Conservation (phyloP, 2,329 filamentous ascomycete species). For the Aspergillus niger region DNA sequence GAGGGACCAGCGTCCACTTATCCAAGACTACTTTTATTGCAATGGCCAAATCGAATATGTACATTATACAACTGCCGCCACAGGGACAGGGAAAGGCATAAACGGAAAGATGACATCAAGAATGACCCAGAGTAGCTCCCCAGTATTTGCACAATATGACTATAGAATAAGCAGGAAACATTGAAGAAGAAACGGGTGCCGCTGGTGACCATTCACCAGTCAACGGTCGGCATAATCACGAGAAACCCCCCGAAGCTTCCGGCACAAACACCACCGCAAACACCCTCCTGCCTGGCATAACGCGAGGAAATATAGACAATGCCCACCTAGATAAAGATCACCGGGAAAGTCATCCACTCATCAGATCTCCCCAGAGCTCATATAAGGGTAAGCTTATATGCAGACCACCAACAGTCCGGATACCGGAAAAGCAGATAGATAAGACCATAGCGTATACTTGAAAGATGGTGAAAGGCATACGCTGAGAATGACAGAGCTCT, state of each 20-base stretch:
- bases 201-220: constrained; percentile 1
- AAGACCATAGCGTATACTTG: not conserved
- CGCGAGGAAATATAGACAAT: not conserved
- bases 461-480: constrained; percentile 12
- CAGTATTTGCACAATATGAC: constrained; percentile 8
- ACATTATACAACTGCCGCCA: constrained; percentile 24
- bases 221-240: constrained; percentile 1
- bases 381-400: constrained; percentile 1
- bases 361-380: not conserved
- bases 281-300: constrained; percentile 5
- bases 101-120: constrained; percentile 7
- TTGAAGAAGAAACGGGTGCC: constrained; percentile 1
- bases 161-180: constrained; percentile 1
- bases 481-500: constrained; percentile 5
- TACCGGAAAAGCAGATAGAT: not conserved
- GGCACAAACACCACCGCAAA: constrained; percentile 7
- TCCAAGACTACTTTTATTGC: constrained; percentile 23
- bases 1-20: not conserved
- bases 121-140: constrained; percentile 4
- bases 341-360: not conserved
- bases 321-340: not conserved
- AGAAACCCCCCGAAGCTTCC: constrained; percentile 3
- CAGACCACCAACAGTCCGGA: not conserved
- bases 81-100: not conserved
- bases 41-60: constrained; percentile 22